Percentiles rank a stretch among this genome's conserved stretches.
Conservation (phyloP, 108 stramenopile species). For the Skeletonema grethae region DNA sequence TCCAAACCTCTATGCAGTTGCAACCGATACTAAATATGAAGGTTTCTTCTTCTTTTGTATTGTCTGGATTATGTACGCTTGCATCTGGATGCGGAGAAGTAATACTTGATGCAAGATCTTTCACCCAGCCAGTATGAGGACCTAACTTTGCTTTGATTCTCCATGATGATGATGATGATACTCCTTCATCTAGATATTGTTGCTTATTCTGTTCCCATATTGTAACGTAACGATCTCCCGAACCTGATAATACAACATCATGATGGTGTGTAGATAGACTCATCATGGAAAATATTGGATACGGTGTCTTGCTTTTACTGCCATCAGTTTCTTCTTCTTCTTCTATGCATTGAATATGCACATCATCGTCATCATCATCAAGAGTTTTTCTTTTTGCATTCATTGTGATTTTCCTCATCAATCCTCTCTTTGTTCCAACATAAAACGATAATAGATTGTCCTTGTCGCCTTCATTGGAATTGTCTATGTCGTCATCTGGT, state of each 20-base stretch:
- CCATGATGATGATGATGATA: slow-evolving; percentile 7
- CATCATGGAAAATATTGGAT: slow-evolving; percentile 35
- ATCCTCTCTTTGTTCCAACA: slow-evolving; percentile 21
- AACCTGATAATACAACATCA: slow-evolving; percentile 36
- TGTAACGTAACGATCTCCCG: slow-evolving; percentile 51
- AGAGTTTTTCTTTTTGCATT: neutral
- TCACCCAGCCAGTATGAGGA: slow-evolving; percentile 66
- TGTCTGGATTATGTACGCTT: neutral
- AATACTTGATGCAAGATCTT: slow-evolving; percentile 35
- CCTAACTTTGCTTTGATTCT: slow-evolving; percentile 26
- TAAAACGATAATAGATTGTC: slow-evolving; percentile 5
- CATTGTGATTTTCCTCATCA: slow-evolving; percentile 5
- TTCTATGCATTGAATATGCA: neutral
- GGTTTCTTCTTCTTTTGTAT: neutral
- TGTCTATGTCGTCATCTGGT: neutral
- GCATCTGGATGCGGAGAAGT: neutral
- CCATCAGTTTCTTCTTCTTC: neutral
- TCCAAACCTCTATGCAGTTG: slow-evolving; percentile 62
- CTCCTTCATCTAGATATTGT: neutral
- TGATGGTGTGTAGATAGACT: slow-evolving; percentile 1
- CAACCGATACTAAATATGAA: slow-evolving; percentile 58
- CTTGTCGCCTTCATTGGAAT: neutral
- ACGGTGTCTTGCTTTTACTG: slow-evolving; percentile 12
- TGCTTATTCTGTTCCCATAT: slow-evolving; percentile 25
- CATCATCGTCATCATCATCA: neutral